A percentile compares a stretch with the other conserved stretches of the same genome.
phyloP scores from a whole-genome alignment of 1,284 basidiomycete species.

The Lentinula novae-zelandiae region DNA sequence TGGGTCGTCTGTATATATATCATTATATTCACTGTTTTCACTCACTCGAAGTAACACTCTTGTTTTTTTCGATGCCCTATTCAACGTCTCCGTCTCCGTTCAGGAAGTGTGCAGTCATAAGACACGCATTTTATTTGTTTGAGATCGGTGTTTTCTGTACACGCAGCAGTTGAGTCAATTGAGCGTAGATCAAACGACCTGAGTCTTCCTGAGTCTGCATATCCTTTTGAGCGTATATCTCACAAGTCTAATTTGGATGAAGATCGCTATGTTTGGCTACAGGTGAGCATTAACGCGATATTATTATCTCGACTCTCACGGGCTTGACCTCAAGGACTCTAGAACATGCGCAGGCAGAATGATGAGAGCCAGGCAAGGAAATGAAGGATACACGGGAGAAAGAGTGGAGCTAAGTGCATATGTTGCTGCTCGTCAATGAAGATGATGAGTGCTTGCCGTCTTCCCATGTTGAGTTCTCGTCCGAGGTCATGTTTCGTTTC shows the following conservation, averaged over 20 bases:
- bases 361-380: background rate
- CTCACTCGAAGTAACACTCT: too few species aligned
- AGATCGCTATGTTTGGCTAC: background rate
- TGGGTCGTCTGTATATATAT: too few species aligned
- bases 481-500: background rate
- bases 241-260: too few species aligned
- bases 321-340: background rate
- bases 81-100: too few species aligned
- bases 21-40: too few species aligned
- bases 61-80: too few species aligned
- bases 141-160: too few species aligned
- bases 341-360: background rate
- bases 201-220: too few species aligned
- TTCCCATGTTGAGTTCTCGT: background rate
- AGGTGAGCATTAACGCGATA: background rate
- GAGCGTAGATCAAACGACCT: too few species aligned
- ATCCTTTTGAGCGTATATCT: background rate
- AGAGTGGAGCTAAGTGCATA: background rate
- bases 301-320: background rate
- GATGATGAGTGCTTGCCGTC: background rate
- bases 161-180: too few species aligned
- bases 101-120: too few species aligned
- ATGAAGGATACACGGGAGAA: background rate
- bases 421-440: background rate
- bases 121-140: too few species aligned